Conservation (phyloP, 2,329 filamentous ascomycete species). For the Thelonectria rubi region DNA sequence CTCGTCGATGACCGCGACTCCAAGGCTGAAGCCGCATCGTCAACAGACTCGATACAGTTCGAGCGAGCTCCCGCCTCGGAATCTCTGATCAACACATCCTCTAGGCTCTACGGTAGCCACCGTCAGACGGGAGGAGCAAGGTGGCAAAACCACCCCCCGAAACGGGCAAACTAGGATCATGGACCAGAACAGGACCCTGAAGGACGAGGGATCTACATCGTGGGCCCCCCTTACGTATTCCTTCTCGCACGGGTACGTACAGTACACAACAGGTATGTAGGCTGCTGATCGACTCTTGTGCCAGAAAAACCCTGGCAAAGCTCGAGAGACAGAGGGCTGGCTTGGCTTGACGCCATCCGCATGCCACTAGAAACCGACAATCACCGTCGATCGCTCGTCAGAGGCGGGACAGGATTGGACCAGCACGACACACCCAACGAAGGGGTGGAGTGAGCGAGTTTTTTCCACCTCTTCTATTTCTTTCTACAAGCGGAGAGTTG, state of each 20-base stretch:
- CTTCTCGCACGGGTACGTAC: background rate
- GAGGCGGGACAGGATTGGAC: constrained; percentile 33
- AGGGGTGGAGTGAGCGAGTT: constrained; percentile 27
- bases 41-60: constrained; percentile 37
- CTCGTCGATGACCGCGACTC: constrained; percentile 29
- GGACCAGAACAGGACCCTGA: constrained; percentile 38
- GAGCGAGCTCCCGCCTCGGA: constrained; percentile 11
- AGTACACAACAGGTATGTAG: too few species aligned
- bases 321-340: constrained; percentile 25
- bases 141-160: constrained; percentile 8
- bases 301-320: constrained; percentile 6
- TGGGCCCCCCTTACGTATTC: constrained; percentile 4
- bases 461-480: constrained; percentile 3
- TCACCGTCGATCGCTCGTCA: constrained; percentile 36
- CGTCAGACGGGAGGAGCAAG: constrained; percentile 3
- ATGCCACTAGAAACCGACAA: constrained; percentile 37
- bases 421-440: constrained; percentile 9
- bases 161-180: constrained; percentile 8
- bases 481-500: constrained; percentile 3
- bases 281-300: too few species aligned
- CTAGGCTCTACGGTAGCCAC: too few species aligned
- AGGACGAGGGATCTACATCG: constrained; percentile 22
- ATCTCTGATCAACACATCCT: constrained; percentile 6
- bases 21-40: constrained; percentile 37
- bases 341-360: constrained; percentile 39